Base-by-base conservation (phyloP, 2,329 filamentous ascomycete genomes). In the Aspergillus ochraceoroseus region DNA sequence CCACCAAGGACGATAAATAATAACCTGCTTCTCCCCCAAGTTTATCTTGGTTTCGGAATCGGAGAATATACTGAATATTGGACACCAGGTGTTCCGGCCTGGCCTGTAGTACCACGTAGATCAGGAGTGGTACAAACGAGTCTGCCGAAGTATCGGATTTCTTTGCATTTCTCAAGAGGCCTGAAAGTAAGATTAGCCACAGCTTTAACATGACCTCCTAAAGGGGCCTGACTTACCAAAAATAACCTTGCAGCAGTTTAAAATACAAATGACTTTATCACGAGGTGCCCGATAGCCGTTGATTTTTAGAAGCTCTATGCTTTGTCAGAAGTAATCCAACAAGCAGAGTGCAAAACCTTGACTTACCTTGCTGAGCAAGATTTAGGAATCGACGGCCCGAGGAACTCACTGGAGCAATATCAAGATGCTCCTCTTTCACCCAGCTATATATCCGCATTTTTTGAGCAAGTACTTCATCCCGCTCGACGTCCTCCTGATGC, bases 191-290 rank as follows among this genome's bases (percentile, higher is more conserved):
- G 5, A 32, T 19, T 38, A 33, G 34, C 29, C 19, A 8, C 3
- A 9, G 17, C 20, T 20, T 18, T n/a, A 22, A 9, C 15, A 5
- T 8, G 20, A 7, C 29, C 23, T 18, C 19, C 5, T 13, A 12
- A 13, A n/a, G 14, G 2, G 5, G 29, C 11, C 14, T 3, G 13
- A 55, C 75, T 53, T 65, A 87, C 85, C 92, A 65, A 98, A 96
- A 49, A 98, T 96, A 48, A 98, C 94, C 67, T 98, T 98, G 77
- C 92, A 98, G 69, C 89, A 95, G 67, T 98, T 98, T 41, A 98
- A 70, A 31, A 96, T 87, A 64, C 92, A 98, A 34, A 98, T 96
- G 40, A 98, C 92, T 67, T 98, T 98, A 71, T 98, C 92, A 54
- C 92, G 75, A 3, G 92, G 92, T n/a, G 92, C 92, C 52, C 94